Percentiles rank a stretch among this genome's conserved stretches.
These are phyloP conservation scores for Bombardia bombarda DNA, from an alignment of 495 filamentous ascomycete species.

Conservation along the genomic window DNA sequence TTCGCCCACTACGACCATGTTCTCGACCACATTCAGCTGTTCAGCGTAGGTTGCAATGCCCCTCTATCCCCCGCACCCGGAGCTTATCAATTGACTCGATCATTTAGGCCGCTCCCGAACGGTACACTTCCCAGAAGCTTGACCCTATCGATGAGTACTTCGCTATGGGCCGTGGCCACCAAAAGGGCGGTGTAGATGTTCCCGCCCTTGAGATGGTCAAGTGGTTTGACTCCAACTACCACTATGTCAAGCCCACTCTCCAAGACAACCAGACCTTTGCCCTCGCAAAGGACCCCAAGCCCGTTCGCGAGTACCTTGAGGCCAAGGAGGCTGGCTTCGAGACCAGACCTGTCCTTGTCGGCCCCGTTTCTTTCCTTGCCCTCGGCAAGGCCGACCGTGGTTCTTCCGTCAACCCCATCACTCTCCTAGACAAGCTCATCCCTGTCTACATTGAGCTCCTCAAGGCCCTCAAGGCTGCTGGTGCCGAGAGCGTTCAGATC, in stretches of 20 bases:
- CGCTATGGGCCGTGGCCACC: constrained; percentile 97
- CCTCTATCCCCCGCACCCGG: background rate
- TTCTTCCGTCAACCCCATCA: constrained; percentile 84
- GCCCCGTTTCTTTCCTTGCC: constrained; percentile 91
- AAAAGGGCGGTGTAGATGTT: constrained; percentile 88
- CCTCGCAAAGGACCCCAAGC: constrained; percentile 80
- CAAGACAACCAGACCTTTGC: constrained; percentile 94
- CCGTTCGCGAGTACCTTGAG: constrained; percentile 87
- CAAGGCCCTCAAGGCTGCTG: constrained; percentile 83
- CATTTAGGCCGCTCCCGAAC: constrained; percentile 71
- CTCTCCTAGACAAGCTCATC: constrained; percentile 81
- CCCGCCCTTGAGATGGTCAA: constrained; percentile 98
- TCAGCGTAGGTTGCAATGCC: constrained; percentile 59
- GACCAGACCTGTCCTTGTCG: constrained; percentile 90
- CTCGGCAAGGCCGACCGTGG: constrained; percentile 96
- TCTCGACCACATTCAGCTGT: constrained; percentile 97
- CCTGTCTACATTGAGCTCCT: constrained; percentile 90
- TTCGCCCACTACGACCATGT: constrained; percentile 98
- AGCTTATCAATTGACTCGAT: constrained; percentile 7
- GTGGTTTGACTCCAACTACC: constrained; percentile 99
- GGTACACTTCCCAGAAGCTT: constrained; percentile 80
- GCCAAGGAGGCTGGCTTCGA: constrained; percentile 90
- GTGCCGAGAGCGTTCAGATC: constrained; percentile 92
- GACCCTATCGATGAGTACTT: constrained; percentile 92
- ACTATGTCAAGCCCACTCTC: constrained; percentile 98